Evolutionary conservation across 345 rosid genomes (phyloP), one percentile per base, ranked within the genome.

Genomic region (Pseudoturritis turrita): DNA sequence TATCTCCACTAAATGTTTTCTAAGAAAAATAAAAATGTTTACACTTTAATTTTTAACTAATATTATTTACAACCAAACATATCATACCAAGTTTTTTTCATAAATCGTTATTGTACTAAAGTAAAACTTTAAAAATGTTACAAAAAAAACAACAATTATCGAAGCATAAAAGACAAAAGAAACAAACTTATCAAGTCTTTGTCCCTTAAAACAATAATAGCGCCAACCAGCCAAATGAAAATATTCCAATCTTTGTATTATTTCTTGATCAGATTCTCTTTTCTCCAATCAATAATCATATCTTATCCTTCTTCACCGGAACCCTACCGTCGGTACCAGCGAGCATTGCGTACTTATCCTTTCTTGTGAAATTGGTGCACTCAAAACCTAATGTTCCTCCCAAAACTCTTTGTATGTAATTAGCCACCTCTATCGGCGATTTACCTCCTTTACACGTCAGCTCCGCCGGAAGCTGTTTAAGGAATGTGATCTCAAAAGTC

Each of bases 361-460:
- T 95, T 82, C 99, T 84, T 0, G 99, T 95, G 74, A 95, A 68
- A 54, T 75, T 87, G 11, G 99, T 95, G 74, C 99, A 87, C 79
- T 95, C 99, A 39, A 91, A 95, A 18, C 96, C 97, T 14, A 95
- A 65, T 0, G 96, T 89, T 47, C 96, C 96, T 1, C 80, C 99
- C 53, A 95, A 70, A 44, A 91, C 96, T 86, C 86, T 86, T 59
- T 95, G 99, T 4, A 91, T 86, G 47, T 95, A 87, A 71, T 95
- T 95, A 1, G 97, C 97, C 33, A 91, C 96, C 56, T 91, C 97
- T 43, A 95, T 89, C 18, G 99, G 80, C 4, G 97, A 89, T 53
- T 87, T 93, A 0, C 92, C 97, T 0, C 96, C 96, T 61, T 74
- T 81, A 75, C 91, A 87, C 4, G 97, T 91, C 13, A 91, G 83